These are phyloP conservation scores for Rutstroemia sp. DNA, from an alignment of 2,329 filamentous ascomycete species.

Conservation along the genomic window DNA sequence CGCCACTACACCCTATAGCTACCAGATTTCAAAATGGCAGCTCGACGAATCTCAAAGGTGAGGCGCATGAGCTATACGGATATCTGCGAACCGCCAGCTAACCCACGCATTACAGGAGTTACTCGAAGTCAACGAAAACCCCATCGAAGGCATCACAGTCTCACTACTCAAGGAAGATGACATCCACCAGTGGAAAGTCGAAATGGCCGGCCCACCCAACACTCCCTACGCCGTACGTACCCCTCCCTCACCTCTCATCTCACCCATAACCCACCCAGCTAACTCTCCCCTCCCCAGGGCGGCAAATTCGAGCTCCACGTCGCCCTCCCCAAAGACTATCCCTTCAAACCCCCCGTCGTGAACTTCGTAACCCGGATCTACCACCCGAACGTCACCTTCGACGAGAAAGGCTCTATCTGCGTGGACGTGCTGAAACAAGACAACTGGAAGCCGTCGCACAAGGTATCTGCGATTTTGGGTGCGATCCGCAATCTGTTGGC, in stretches of 20 bases:
- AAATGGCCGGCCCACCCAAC: conserved; percentile 56
- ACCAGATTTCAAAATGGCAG: conserved; percentile 18
- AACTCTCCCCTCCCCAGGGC: conserved; percentile 35
- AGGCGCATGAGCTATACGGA: neutral
- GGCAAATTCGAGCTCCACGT: conserved; percentile 60
- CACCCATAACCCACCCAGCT: neutral
- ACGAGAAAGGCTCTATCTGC: conserved; percentile 68
- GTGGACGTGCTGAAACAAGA: conserved; percentile 63
- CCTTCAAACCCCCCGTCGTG: conserved; percentile 65
- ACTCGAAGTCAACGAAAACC: conserved; percentile 45
- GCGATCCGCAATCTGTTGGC: conserved; percentile 56
- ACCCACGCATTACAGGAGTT: conserved; percentile 43
- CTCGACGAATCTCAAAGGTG: conserved; percentile 27
- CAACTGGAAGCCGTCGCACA: conserved; percentile 67
- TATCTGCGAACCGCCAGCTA: neutral
- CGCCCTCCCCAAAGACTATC: conserved; percentile 61
- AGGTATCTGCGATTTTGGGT: conserved; percentile 56
- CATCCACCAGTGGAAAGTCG: conserved; percentile 60
- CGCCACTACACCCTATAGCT: conserved; percentile 3
- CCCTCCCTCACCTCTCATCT: neutral
- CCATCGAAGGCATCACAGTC: conserved; percentile 49
- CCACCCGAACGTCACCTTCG: conserved; percentile 69
- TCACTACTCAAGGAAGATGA: conserved; percentile 53
- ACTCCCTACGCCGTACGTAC: conserved; percentile 56
- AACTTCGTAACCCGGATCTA: conserved; percentile 68